These are phyloP conservation scores for Ceratocystis alfenasii DNA, from an alignment of 2,329 filamentous ascomycete species.

Conservation along the genomic window DNA sequence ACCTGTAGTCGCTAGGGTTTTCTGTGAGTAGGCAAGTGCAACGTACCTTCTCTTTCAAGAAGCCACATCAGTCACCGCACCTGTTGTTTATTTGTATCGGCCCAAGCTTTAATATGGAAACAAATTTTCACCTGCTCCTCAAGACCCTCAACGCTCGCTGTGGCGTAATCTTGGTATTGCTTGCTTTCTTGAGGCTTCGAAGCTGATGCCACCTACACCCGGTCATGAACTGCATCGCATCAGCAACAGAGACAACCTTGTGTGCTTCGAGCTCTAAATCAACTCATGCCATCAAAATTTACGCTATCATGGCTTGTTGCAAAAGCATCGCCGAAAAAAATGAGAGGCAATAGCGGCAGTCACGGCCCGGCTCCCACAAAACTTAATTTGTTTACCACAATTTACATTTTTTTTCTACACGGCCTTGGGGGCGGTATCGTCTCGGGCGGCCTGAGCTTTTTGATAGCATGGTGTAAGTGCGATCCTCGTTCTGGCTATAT, in stretches of 20 bases:
- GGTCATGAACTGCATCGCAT: neutral
- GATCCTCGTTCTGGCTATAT: too few relatives aligned
- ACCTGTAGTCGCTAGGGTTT: too few relatives aligned
- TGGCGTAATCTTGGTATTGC: neutral
- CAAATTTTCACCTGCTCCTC: neutral
- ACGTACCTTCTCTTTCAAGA: neutral
- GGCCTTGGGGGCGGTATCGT: conserved; percentile 38
- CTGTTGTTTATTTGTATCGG: neutral
- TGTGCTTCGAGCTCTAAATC: neutral
- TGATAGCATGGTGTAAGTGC: conserved; percentile 38
- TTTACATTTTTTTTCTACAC: conserved; percentile 39
- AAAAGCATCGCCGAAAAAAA: conserved; percentile 1
- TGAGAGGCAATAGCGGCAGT: neutral
- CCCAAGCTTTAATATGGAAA: neutral
- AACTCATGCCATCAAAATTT: neutral
- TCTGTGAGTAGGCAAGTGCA: neutral
- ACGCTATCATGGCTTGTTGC: neutral
- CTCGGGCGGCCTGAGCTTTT: conserved; percentile 42
- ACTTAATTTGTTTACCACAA: conserved; percentile 31
- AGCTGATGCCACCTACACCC: neutral
- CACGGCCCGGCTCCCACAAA: conserved; percentile 27
- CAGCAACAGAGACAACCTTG: neutral
- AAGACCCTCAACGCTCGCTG: neutral
- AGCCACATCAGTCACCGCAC: neutral
- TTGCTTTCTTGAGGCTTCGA: neutral